Evolutionary conservation across 129 eudicot genomes (phyloP).

Genomic region (Flaveria bidentis): DNA sequence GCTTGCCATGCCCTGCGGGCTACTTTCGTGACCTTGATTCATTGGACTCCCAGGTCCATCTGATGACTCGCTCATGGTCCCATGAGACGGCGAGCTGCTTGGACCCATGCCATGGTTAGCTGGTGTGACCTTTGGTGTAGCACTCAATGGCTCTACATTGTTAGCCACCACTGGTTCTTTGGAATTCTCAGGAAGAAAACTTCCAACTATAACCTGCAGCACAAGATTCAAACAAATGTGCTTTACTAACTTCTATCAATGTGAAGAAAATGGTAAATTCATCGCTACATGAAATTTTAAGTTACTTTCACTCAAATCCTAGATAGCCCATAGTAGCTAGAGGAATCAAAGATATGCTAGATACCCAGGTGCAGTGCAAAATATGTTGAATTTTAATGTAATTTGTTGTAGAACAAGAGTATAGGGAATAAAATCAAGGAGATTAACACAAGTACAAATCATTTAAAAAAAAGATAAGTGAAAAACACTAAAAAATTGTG

Average conservation of each 20-base stretch:
- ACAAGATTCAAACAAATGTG: background rate
- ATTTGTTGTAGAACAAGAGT: background rate
- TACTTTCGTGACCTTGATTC: slow-evolving; percentile 50
- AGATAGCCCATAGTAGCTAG: no score
- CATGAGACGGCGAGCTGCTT: slow-evolving; percentile 83
- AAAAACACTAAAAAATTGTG: background rate
- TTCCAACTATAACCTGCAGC: slow-evolving; percentile 84
- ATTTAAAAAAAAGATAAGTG: background rate
- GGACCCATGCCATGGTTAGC: slow-evolving; percentile 44
- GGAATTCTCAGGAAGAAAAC: slow-evolving; percentile 56
- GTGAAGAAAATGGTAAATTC: no score
- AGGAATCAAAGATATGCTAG: no score
- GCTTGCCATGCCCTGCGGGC: slow-evolving; percentile 62
- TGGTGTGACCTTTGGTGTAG: slow-evolving; percentile 38
- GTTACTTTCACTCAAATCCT: no score
- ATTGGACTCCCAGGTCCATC: slow-evolving; percentile 79
- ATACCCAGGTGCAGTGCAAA: no score
- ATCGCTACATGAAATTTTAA: no score
- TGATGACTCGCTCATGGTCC: slow-evolving; percentile 79
- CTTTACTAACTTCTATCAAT: background rate
- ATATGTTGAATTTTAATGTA: background rate
- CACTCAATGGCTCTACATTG: slow-evolving; percentile 50
- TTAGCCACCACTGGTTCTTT: slow-evolving; percentile 48
- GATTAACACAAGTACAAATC: background rate
- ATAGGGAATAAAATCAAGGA: background rate